Evolutionary conservation across 2,329 filamentous ascomycete species (phyloP), one percentile per base, ranked within the genome.

Genomic region (Pseudogymnoascus sp.): DNA sequence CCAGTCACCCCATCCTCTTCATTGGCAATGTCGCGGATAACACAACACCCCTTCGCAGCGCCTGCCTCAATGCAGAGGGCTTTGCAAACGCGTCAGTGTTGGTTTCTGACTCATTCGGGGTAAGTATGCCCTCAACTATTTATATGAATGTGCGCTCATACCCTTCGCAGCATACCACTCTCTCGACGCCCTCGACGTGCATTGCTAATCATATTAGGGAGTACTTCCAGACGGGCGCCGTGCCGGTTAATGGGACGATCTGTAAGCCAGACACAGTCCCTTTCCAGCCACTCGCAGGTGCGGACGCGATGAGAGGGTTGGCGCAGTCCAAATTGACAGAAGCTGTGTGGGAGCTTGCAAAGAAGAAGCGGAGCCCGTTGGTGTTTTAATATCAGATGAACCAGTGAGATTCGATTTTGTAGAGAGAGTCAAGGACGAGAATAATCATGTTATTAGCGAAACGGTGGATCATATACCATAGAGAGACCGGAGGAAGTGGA

Each of bases 41-140:
- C 39, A 69, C 76, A 11, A 69, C 73, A 6, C 74, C 75, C 0
- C 67, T 74, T 4, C 62, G 71, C 10, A 74, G 72, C 39, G 74
- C 74, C 0, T 63, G 63, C 1, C 68, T 68, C 18, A 75, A 75
- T 51, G 69, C 73, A 1, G 63, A 65, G 3, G 68, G 75, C 0
- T 83, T 83, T 61, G 74, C 74, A 0, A 76, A 75, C 12, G 81
- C 80, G 0, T 74, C 76, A 0, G 72, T 83, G 5, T 69, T 83
- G 26, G 74, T 78, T 11, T 80, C 82, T 67, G 78, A 82, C 51
- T 78, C 78, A 0, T 83, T 79, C 42, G 81, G 81, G 4, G 80
- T 81, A 74, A 72, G 78, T 71, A 8, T 4, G 7, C 14, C 14
- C 8, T 14, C 45, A 14, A 42, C 12, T 14, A 37, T 31, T 14